Percentiles rank a stretch among this genome's conserved stretches.
These are phyloP conservation scores for Casuarina glauca DNA, from an alignment of 306 rosid species.

Conservation along the genomic window DNA sequence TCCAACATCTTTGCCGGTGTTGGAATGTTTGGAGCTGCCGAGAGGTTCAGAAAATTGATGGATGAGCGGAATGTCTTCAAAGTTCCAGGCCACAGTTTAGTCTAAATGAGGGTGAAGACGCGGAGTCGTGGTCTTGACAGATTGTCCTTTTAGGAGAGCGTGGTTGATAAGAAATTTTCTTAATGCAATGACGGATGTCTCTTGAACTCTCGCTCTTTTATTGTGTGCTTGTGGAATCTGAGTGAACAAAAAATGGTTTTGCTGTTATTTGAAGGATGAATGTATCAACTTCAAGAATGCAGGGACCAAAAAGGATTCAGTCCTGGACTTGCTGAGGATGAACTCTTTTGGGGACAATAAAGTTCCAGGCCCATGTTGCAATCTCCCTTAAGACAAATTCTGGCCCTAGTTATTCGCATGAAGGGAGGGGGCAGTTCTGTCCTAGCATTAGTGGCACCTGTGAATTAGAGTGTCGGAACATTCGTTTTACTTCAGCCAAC, in stretches of 20 bases:
- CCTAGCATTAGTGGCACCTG: too few relatives aligned
- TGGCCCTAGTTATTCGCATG: too few relatives aligned
- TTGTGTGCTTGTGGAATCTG: neutral
- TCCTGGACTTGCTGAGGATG: neutral
- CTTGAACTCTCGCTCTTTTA: neutral
- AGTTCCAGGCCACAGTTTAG: conserved; percentile 62
- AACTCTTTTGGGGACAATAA: neutral
- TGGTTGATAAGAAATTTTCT: neutral
- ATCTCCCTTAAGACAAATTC: neutral
- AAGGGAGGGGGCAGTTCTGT: too few relatives aligned
- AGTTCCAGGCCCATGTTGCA: neutral
- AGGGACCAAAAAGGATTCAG: neutral
- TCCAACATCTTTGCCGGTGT: conserved; percentile 68
- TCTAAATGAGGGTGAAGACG: conserved; percentile 30
- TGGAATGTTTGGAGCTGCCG: conserved; percentile 68
- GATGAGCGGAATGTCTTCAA: conserved; percentile 50
- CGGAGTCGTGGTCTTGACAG: neutral
- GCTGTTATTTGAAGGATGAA: neutral
- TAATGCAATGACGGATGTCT: neutral
- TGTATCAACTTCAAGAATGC: neutral
- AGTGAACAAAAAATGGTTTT: neutral
- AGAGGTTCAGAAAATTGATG: conserved; percentile 62
- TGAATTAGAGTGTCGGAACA: too few relatives aligned
- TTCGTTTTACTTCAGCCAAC: neutral
- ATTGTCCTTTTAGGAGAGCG: neutral